Evolutionary conservation across 2,329 filamentous ascomycete species (phyloP).

Genomic region (Colletotrichum costaricense): DNA sequence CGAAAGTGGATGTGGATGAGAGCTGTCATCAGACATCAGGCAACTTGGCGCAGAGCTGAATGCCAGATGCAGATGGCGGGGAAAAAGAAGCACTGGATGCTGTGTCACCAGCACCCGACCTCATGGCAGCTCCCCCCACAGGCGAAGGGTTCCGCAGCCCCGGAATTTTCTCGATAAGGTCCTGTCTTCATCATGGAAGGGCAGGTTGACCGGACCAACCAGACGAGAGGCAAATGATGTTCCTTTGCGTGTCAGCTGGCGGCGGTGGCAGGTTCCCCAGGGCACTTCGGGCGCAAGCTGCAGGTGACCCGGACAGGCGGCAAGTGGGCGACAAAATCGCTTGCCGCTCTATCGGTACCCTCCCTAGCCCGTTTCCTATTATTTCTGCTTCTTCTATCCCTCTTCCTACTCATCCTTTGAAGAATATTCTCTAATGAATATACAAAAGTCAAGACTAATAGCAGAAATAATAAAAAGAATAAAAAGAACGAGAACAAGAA

Average conservation of each 20-base stretch:
- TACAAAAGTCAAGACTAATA: no score
- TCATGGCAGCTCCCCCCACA: no score
- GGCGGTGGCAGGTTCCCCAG: slow-evolving; percentile 1
- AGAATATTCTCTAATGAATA: no score
- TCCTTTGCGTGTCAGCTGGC: slow-evolving; percentile 8
- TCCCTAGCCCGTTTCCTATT: no score
- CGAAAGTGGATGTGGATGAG: not conserved
- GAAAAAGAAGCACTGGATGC: not conserved
- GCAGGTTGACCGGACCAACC: not conserved
- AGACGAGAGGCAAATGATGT: slow-evolving; percentile 5
- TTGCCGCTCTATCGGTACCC: no score
- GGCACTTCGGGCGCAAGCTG: slow-evolving; percentile 4
- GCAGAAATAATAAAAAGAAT: no score
- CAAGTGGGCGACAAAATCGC: no score
- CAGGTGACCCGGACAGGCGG: slow-evolving; percentile 13
- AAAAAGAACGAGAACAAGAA: no score
- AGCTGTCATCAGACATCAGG: not conserved
- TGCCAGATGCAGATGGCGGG: not conserved
- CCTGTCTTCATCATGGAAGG: not conserved
- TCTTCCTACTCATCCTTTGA: no score
- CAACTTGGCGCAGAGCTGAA: not conserved
- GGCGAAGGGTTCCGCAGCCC: slow-evolving; percentile 10
- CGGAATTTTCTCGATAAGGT: slow-evolving; percentile 8
- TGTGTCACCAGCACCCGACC: slow-evolving; percentile 7
- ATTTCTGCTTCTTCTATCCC: no score